Conservation (phyloP, 805 yeast species). For the Metschnikowia sp. region DNA sequence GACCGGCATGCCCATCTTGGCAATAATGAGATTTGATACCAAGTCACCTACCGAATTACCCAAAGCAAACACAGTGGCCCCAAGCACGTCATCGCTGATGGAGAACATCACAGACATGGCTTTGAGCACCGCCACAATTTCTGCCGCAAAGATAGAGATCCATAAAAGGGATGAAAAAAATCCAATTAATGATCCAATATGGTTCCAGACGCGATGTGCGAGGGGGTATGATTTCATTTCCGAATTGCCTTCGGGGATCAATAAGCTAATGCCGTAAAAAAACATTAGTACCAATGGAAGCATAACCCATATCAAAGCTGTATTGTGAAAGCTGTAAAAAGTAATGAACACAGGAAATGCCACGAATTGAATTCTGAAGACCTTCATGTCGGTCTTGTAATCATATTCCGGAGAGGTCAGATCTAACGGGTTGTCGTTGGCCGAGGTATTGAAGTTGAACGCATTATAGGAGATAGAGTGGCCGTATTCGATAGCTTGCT, state of each 20-base stretch:
- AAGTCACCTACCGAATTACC: slow-evolving; percentile 93
- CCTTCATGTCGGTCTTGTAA: slow-evolving; percentile 6
- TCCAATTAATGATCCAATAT: slow-evolving; percentile 47
- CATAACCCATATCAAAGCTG: not conserved
- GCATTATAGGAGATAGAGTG: slow-evolving; percentile 9
- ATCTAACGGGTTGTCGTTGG: not conserved
- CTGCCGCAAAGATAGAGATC: slow-evolving; percentile 68
- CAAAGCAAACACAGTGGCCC: slow-evolving; percentile 83
- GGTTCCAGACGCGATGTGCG: slow-evolving; percentile 14
- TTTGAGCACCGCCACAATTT: slow-evolving; percentile 62
- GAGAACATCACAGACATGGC: slow-evolving; percentile 56
- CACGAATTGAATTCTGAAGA: slow-evolving; percentile 10
- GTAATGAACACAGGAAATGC: slow-evolving; percentile 5
- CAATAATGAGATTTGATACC: slow-evolving; percentile 76
- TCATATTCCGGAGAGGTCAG: slow-evolving; percentile 4
- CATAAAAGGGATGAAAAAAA: slow-evolving; percentile 64
- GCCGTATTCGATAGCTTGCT: slow-evolving; percentile 13
- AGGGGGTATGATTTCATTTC: slow-evolving; percentile 8
- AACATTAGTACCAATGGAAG: not conserved
- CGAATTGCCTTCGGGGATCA: not conserved
- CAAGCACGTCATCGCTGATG: slow-evolving; percentile 76
- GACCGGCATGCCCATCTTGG: slow-evolving; percentile 74
- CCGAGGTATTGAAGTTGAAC: slow-evolving; percentile 11
- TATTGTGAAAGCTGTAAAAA: slow-evolving; percentile 3
- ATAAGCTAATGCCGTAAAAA: slow-evolving; percentile 1